Evolutionary conservation across 139 green algal genomes (phyloP).

Genomic region (Tetraselmis chui): DNA sequence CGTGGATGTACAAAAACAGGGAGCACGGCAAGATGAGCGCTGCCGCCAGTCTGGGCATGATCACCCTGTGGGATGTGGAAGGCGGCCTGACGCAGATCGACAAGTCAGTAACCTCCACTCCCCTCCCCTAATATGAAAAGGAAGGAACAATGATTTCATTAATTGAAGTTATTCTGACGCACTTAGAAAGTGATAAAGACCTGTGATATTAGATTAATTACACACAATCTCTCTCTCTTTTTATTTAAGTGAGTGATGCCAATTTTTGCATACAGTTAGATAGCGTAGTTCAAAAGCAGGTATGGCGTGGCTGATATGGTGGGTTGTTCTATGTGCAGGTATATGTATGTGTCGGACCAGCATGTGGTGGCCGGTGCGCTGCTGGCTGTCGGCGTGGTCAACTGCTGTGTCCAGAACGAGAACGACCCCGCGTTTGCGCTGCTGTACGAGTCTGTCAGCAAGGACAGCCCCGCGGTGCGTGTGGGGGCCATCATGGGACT

Average conservation of each 20-base stretch:
- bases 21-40: constrained; percentile 96
- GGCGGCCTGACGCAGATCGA: constrained; percentile 73
- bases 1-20: constrained; percentile 79
- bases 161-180: no score
- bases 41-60: constrained; percentile 68
- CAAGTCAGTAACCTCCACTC: not conserved
- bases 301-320: no score
- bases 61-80: constrained; percentile 96
- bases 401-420: constrained; percentile 82
- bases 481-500: constrained; percentile 87
- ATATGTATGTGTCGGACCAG: constrained; percentile 19
- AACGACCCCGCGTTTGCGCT: constrained; percentile 92
- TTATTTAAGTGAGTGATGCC: no score
- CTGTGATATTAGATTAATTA: no score
- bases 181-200: no score
- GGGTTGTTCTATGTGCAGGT: not conserved
- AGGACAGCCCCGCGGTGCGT: constrained; percentile 56
- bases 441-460: constrained; percentile 82
- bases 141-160: no score
- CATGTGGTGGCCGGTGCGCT: constrained; percentile 73
- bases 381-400: constrained; percentile 89
- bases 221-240: no score
- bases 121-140: no score
- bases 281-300: no score
- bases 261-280: no score